These are phyloP conservation scores for Fusarium sublunatum DNA, from an alignment of 2,329 filamentous ascomycete species.

Conservation along the genomic window DNA sequence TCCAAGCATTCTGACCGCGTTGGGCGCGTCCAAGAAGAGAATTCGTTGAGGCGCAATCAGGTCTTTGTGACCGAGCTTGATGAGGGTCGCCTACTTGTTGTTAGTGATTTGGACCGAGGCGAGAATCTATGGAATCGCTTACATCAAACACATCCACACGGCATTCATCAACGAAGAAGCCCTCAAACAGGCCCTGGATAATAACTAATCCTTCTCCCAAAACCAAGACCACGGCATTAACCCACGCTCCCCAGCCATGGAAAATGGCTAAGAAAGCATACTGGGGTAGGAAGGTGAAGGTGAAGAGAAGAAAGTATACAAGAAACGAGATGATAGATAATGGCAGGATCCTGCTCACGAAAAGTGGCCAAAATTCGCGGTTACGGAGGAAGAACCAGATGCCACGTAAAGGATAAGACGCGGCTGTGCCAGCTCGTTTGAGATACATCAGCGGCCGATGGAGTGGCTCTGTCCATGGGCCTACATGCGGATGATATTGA, in stretches of 20 bases:
- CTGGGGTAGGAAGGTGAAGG: slow-evolving; percentile 89
- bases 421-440: slow-evolving; percentile 58
- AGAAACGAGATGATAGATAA: slow-evolving; percentile 83
- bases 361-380: slow-evolving; percentile 84
- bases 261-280: slow-evolving; percentile 91
- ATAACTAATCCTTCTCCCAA: slow-evolving; percentile 84
- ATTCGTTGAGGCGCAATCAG: slow-evolving; percentile 75
- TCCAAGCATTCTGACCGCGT: slow-evolving; percentile 82
- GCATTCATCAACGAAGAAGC: slow-evolving; percentile 83
- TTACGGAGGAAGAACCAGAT: slow-evolving; percentile 84
- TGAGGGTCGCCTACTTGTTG: slow-evolving; percentile 70
- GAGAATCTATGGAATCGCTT: slow-evolving; percentile 45
- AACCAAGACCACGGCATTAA: slow-evolving; percentile 87
- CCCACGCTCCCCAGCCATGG: slow-evolving; percentile 87
- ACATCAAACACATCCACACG: slow-evolving; percentile 88
- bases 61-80: slow-evolving; percentile 76
- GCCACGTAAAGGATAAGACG: slow-evolving; percentile 73
- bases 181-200: slow-evolving; percentile 76
- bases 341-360: slow-evolving; percentile 80
- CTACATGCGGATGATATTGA: slow-evolving; percentile 26
- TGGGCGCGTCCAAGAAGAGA: slow-evolving; percentile 73
- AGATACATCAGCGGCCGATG: slow-evolving; percentile 57
- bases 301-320: slow-evolving; percentile 86
- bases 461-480: slow-evolving; percentile 41
- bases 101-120: slow-evolving; percentile 8